Percentiles rank a stretch among this genome's conserved stretches.
Evolutionary conservation across 495 filamentous ascomycete species (phyloP).

Genomic region (Pyronema omphalodes): DNA sequence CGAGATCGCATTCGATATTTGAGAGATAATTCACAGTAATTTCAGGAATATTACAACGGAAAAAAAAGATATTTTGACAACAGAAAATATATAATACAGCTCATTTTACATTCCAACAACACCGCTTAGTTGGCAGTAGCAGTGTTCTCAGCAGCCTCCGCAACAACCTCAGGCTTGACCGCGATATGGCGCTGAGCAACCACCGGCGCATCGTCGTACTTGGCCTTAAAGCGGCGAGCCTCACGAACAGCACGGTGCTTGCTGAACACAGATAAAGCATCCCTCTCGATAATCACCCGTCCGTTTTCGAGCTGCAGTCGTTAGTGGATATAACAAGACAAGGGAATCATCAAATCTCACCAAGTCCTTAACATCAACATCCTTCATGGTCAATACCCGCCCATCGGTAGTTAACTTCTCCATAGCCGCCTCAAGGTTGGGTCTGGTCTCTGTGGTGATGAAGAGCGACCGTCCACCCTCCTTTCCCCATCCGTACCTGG

Average conservation of each 20-base stretch:
- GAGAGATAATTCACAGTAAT: not conserved
- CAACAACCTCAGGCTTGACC: too few species aligned
- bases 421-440: conserved; percentile 40
- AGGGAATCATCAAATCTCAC: conserved; percentile 6
- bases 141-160: too few species aligned
- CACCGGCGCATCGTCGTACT: too few species aligned
- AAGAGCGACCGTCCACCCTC: conserved; percentile 55
- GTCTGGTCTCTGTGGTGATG: conserved; percentile 41
- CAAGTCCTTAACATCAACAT: conserved; percentile 89
- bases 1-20: conserved; percentile 1
- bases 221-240: too few species aligned
- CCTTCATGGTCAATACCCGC: conserved; percentile 42
- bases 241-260: not conserved
- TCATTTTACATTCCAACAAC: too few species aligned
- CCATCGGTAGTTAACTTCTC: conserved; percentile 39
- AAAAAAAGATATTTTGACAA: too few species aligned
- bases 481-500: conserved; percentile 52
- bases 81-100: not conserved
- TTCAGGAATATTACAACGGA: too few species aligned
- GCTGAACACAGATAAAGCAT: conserved; percentile 52
- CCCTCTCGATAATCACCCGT: conserved; percentile 69
- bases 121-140: too few species aligned
- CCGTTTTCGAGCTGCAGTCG: conserved; percentile 46
- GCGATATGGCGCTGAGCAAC: not conserved
- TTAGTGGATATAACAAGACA: not conserved